Percentiles rank a stretch among this genome's conserved stretches.
phyloP scores from a whole-genome alignment of 2,329 filamentous ascomycete species.

The Hirsutella minnesotensis region DNA sequence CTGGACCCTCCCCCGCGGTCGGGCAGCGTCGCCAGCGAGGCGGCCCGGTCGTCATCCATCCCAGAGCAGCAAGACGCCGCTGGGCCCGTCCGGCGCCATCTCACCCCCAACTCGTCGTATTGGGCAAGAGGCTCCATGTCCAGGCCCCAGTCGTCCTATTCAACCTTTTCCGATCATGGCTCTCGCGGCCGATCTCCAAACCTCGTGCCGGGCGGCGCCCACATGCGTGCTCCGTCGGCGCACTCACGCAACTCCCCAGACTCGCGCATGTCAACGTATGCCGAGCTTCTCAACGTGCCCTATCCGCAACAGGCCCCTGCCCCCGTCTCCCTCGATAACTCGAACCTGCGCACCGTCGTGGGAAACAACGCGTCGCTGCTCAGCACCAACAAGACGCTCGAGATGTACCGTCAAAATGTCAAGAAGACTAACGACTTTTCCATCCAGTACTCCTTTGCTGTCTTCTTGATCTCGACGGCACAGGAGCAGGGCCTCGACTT shows the following conservation, averaged over 20 bases:
- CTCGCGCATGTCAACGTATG: conserved; percentile 39
- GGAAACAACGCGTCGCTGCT: conserved; percentile 86
- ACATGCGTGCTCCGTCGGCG: conserved; percentile 34
- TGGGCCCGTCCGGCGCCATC: conserved; percentile 44
- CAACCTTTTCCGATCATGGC: conserved; percentile 57
- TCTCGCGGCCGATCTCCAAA: conserved; percentile 50
- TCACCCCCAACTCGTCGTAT: conserved; percentile 46
- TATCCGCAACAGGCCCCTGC: conserved; percentile 68
- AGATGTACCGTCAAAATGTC: conserved; percentile 94
- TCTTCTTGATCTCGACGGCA: conserved; percentile 85
- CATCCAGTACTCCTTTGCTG: conserved; percentile 91
- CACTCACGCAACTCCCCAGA: conserved; percentile 46
- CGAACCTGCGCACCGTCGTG: conserved; percentile 63
- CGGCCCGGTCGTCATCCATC: conserved; percentile 33
- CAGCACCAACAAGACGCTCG: conserved; percentile 83
- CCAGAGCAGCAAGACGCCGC: conserved; percentile 40
- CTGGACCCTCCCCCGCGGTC: conserved; percentile 29
- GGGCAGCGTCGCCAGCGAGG: conserved; percentile 29
- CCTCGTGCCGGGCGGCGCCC: conserved; percentile 27
- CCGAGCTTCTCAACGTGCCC: conserved; percentile 52
- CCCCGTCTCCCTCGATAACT: conserved; percentile 66
- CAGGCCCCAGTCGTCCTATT: conserved; percentile 68
- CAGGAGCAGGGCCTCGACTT: conserved; percentile 58
- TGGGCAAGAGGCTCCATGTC: conserved; percentile 46
- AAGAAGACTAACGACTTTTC: conserved; percentile 90